phyloP scores from a whole-genome alignment of 2,329 filamentous ascomycete genomes.

The Intubia oerlemansii region DNA sequence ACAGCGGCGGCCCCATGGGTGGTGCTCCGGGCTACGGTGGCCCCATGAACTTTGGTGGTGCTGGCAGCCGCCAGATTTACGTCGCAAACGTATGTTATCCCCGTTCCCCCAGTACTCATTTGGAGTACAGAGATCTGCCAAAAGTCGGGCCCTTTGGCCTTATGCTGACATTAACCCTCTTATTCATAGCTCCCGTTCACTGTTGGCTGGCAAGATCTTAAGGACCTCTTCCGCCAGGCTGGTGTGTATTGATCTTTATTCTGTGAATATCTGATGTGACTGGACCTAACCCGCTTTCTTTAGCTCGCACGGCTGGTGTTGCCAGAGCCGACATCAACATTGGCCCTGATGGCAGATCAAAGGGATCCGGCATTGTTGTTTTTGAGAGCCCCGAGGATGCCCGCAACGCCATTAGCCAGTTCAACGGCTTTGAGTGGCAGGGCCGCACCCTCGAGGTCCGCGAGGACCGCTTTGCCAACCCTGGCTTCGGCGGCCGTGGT shows the following conservation, averaged over 20 bases:
- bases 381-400: conserved; percentile 92
- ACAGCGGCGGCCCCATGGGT: conserved; percentile 25
- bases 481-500: conserved; percentile 31
- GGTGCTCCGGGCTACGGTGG: conserved; percentile 5
- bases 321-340: conserved; percentile 90
- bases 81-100: conserved; percentile 80
- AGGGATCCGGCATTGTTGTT: conserved; percentile 91
- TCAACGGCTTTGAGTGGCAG: conserved; percentile 98
- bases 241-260: conserved; percentile 33
- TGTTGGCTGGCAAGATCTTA: conserved; percentile 96
- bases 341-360: conserved; percentile 77
- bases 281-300: background rate
- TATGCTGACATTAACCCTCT: background rate
- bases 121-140: no score
- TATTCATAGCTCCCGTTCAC: conserved; percentile 71
- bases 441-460: conserved; percentile 83
- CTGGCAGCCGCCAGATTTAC: conserved; percentile 75
- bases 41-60: conserved; percentile 24
- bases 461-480: conserved; percentile 71
- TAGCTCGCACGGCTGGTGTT: conserved; percentile 50
- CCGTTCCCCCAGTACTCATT: conserved; percentile 2
- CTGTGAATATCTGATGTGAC: background rate
- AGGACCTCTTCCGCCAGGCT: conserved; percentile 95
- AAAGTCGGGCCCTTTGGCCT: no score
- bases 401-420: conserved; percentile 86